Evolutionary conservation across 2,329 filamentous ascomycete species (phyloP).

Genomic region (Trichoderma simmonsii): DNA sequence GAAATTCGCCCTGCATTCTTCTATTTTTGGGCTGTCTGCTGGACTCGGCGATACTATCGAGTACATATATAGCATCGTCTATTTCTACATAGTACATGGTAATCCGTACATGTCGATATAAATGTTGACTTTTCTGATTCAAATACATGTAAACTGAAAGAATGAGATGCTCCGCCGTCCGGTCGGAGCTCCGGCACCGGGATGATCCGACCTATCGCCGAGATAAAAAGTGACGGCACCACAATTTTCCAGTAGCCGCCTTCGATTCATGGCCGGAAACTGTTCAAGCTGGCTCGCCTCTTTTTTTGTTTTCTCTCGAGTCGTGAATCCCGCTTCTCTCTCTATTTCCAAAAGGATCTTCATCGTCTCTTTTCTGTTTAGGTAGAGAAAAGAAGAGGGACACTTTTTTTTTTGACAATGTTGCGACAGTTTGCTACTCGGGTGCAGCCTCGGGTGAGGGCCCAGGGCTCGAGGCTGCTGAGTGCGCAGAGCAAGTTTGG

Average conservation of each 20-base stretch:
- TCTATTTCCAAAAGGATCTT: background rate
- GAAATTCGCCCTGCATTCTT: background rate
- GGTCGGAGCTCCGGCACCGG: constrained; percentile 20
- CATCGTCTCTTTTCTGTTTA: background rate
- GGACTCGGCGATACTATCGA: background rate
- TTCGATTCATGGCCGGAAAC: background rate
- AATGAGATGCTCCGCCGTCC: background rate
- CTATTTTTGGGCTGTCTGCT: background rate
- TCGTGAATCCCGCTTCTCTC: background rate
- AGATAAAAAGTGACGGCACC: constrained; percentile 16
- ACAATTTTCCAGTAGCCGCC: constrained; percentile 3
- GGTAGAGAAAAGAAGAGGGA: background rate
- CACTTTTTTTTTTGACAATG: constrained; percentile 27
- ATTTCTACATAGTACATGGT: background rate
- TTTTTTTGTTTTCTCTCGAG: background rate
- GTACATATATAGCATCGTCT: background rate
- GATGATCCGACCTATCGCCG: constrained; percentile 26
- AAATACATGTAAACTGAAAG: background rate
- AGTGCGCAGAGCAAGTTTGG: constrained; percentile 23
- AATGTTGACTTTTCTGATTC: background rate
- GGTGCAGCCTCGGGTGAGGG: constrained; percentile 29
- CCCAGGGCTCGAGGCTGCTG: constrained; percentile 26
- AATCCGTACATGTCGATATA: background rate
- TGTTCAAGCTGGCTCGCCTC: background rate
- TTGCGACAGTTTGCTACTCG: constrained; percentile 36